Evolutionary conservation across 306 rosid species (phyloP), one percentile per base, ranked within the genome.

Genomic region (Luffa aegyptiaca): DNA sequence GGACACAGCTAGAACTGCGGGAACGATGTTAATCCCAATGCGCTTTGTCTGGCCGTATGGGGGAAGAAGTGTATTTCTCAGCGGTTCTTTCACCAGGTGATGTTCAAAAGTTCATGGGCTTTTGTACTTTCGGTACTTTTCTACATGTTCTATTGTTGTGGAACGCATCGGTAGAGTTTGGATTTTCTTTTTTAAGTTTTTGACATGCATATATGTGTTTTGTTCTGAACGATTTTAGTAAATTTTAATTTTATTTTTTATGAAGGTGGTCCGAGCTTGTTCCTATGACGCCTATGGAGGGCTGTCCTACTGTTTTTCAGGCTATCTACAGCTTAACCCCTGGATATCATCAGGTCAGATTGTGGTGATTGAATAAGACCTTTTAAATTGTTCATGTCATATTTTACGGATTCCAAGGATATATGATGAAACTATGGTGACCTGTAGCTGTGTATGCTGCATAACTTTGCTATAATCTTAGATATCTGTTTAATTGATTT

Each of bases 21-120:
- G 88, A 82, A 82, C 96, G 20, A 82, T 92, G 87, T 75, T 88
- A 72, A 84, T 91, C 82, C 99, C 97, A 68, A 85, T 88, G 94
- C 94, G 92, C 16, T 96, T 96, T 71, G 98, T 93, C 76, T 96
- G 99, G 99, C 97, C 89, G 33, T 89, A 93, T 79, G 99, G 99
- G 17, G 99, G 99, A 57, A 90, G 89, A 70, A 87, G 83, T 81
- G 98, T 96, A 36, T 90, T 79, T 86, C 91, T 96, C 52, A 87
- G 88, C 84, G 99, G 99, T 73, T 93, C 98, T 77, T 96, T 96
- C 86, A 87, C 94, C 14, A 81, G 93, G 99, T 91, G 81, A 76
- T 85, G 45, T 75, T 35, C 48, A 4, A 61, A 39, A 26, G 35
- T 10, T 52, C 48, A 51, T 35, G 33, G 64, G 5, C 18, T 35